Percentiles rank a stretch among this genome's conserved stretches.
Evolutionary conservation across 2,329 filamentous ascomycete species (phyloP).

Genomic region (Chaetomiaceae sp.): DNA sequence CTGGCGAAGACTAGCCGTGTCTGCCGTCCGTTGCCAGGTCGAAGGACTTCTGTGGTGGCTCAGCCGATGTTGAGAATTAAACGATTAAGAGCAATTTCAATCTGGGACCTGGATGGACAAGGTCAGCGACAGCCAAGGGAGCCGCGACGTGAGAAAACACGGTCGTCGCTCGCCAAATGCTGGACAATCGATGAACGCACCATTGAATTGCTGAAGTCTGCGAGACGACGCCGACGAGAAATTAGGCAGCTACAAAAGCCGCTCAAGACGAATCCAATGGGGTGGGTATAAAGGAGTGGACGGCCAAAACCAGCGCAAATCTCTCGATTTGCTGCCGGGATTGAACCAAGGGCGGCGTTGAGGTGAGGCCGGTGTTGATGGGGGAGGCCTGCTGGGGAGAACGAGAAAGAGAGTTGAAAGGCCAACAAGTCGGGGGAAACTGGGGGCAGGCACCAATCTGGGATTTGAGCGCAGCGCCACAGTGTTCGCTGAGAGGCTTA

Average conservation of each 20-base stretch:
- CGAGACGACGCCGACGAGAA: constrained; percentile 19
- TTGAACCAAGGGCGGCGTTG: constrained; percentile 44
- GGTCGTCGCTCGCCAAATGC: neutral
- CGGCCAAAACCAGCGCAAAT: constrained; percentile 58
- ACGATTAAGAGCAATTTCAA: constrained; percentile 27
- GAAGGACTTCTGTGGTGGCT: constrained; percentile 7
- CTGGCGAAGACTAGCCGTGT: constrained; percentile 9
- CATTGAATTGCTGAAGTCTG: constrained; percentile 10
- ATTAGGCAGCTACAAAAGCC: constrained; percentile 22
- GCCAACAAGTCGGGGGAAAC: constrained; percentile 8
- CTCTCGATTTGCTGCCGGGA: constrained; percentile 50
- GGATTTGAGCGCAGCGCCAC: neutral
- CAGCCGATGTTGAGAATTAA: constrained; percentile 22
- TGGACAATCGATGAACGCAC: constrained; percentile 10
- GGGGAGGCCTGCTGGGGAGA: constrained; percentile 24
- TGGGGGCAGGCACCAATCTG: neutral
- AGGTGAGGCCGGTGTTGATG: constrained; percentile 28
- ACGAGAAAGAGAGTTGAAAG: constrained; percentile 17
- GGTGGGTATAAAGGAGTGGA: constrained; percentile 49
- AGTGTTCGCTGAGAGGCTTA: neutral
- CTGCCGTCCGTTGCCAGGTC: constrained; percentile 9
- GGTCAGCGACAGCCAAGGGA: constrained; percentile 18
- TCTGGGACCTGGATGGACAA: constrained; percentile 13
- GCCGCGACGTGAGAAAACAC: neutral
- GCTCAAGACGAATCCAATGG: constrained; percentile 25